Evolutionary conservation across 2,329 filamentous ascomycete genomes (phyloP).

Genomic region (Pseudomassariella vexata): DNA sequence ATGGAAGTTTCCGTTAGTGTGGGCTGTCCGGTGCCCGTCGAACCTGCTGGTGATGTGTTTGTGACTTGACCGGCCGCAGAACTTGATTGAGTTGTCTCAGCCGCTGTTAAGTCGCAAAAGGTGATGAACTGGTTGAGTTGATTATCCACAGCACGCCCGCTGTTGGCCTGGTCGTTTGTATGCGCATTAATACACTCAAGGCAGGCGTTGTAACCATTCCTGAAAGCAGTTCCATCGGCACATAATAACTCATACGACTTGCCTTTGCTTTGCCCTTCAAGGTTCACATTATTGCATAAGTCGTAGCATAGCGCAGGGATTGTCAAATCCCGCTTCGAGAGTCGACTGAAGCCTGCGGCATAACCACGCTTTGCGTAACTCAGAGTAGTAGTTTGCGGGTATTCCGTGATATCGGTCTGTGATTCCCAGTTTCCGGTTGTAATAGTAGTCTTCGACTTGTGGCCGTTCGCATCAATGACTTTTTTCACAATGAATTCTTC

Average conservation of each 20-base stretch:
- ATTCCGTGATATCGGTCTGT: slow-evolving; percentile 41
- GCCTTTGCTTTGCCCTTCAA: slow-evolving; percentile 41
- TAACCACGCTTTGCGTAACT: slow-evolving; percentile 11
- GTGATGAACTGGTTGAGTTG: slow-evolving; percentile 38
- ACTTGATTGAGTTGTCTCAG: not conserved
- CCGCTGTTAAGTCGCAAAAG: slow-evolving; percentile 32
- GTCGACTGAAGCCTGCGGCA: slow-evolving; percentile 11
- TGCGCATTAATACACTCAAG: slow-evolving; percentile 37
- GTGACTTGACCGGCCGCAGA: slow-evolving; percentile 10
- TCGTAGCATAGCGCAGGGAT: slow-evolving; percentile 45
- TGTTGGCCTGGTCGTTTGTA: too few relatives aligned
- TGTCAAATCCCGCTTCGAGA: slow-evolving; percentile 33
- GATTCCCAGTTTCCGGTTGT: slow-evolving; percentile 52
- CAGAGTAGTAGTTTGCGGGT: slow-evolving; percentile 20
- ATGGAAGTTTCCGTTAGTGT: slow-evolving; percentile 8
- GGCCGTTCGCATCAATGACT: slow-evolving; percentile 24
- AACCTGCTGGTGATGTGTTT: slow-evolving; percentile 2
- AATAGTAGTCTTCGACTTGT: slow-evolving; percentile 29
- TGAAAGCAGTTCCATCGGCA: slow-evolving; percentile 33
- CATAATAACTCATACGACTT: slow-evolving; percentile 45
- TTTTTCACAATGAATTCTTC: slow-evolving; percentile 31
- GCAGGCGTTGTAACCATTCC: slow-evolving; percentile 30
- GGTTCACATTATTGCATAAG: slow-evolving; percentile 43
- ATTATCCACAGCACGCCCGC: too few relatives aligned
- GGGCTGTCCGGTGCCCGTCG: slow-evolving; percentile 12